A percentile compares a stretch with the other conserved stretches of the same genome.
These are phyloP conservation scores for Brassica nigra DNA, from an alignment of 345 rosid genomes.

Conservation along the genomic window DNA sequence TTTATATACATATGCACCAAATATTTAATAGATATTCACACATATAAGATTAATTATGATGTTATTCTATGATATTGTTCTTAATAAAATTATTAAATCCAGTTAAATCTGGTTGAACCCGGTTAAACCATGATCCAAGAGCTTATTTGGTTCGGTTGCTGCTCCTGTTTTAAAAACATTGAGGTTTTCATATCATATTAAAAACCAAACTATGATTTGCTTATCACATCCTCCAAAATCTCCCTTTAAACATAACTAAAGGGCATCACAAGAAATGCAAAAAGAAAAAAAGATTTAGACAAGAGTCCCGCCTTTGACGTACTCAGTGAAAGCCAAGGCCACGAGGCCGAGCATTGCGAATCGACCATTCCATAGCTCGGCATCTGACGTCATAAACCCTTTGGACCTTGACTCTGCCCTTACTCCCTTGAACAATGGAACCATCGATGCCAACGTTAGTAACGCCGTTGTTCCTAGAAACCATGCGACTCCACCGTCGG, in stretches of 20 bases:
- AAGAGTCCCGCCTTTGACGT: conserved; percentile 57
- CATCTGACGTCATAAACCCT: conserved; percentile 73
- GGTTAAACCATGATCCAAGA: not conserved
- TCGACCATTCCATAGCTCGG: conserved; percentile 86
- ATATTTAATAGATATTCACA: no score
- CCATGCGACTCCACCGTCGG: conserved; percentile 61
- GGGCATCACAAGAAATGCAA: not conserved
- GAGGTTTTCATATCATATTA: not conserved
- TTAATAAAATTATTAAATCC: no score
- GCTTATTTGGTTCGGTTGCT: not conserved
- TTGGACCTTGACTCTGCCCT: conserved; percentile 54
- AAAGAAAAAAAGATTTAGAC: conserved; percentile 29
- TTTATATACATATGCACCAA: no score
- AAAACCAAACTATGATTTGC: not conserved
- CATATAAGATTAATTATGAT: no score
- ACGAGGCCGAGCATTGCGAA: conserved; percentile 79
- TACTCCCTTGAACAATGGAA: conserved; percentile 62
- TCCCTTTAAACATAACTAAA: not conserved
- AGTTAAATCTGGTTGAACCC: not conserved
- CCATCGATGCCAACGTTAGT: conserved; percentile 63
- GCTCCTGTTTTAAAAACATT: not conserved
- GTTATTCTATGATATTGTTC: no score
- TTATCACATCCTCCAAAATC: not conserved
- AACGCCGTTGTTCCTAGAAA: conserved; percentile 56
- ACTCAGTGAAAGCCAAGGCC: conserved; percentile 75